Evolutionary conservation across 352 stramenopile species (phyloP), one percentile per base, ranked within the genome.

Genomic region (Hyaloperonospora arabidopsidis): DNA sequence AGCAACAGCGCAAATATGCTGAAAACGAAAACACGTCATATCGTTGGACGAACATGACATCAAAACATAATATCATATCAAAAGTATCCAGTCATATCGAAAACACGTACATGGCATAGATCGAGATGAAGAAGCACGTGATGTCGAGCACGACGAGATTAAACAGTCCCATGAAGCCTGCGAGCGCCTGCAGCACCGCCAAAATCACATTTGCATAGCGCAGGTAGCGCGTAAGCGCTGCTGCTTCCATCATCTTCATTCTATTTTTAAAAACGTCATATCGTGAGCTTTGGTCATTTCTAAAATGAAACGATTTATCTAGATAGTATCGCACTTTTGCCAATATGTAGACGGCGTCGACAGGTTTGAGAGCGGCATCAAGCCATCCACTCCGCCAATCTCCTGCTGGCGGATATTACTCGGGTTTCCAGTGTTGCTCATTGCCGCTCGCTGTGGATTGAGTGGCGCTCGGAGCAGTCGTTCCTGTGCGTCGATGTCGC

Each of bases 111-210:
- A 93, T 86, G 63, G 81, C 75, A 66, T 93, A 93, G 59, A 88
- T 64, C 11, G 81, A 89, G 54, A 93, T 91, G 53, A 93, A 61
- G 52, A 93, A 93, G 64, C 75, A 89, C 56, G 84, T 93, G 63
- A 93, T 72, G 59, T 93, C 81, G 54, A 93, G 77, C 62, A 79
- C 70, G 45, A 87, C 74, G 59, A 93, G 68, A 57, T 93, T 82
- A 54, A 93, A 93, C 40, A 93, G 77, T 17, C 84, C 84, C 45
- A 89, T 57, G 63, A 93, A 92, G 19, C 84, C 84, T 14, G 81
- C 78, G 52, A 93, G 72, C 40, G 81, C 79, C 57, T 92, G 84
- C 25, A 93, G 71, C 46, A 87, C 68, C 54, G 84, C 79, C 39
- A 93, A 65, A 17, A 90, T 50, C 36, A 92, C 79, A 59, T 93